These are phyloP conservation scores for Trichophyton rubrum DNA, from an alignment of 2,329 filamentous ascomycete genomes.

Conservation along the genomic window DNA sequence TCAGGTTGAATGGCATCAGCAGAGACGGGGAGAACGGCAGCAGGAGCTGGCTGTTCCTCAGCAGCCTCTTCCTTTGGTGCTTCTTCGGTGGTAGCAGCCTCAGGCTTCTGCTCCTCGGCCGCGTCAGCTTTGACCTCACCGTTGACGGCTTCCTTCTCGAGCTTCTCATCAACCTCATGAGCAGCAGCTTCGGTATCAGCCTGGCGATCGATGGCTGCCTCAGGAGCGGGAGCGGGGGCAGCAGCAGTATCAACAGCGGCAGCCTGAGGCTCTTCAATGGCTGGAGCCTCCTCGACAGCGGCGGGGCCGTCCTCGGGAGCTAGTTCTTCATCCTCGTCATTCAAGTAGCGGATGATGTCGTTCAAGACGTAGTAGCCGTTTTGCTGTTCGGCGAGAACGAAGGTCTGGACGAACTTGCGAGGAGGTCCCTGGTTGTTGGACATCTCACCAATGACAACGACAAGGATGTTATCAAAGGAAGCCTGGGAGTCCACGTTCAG, in stretches of 20 bases:
- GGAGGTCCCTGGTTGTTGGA: slow-evolving; percentile 85
- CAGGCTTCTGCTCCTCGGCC: slow-evolving; percentile 18
- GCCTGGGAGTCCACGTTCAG: slow-evolving; percentile 95
- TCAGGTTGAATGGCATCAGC: slow-evolving; percentile 39
- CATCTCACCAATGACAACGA: slow-evolving; percentile 95
- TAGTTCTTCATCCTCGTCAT: slow-evolving; percentile 55
- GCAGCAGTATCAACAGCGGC: slow-evolving; percentile 25
- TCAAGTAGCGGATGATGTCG: slow-evolving; percentile 91
- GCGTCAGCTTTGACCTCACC: slow-evolving; percentile 25
- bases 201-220: slow-evolving; percentile 19
- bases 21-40: slow-evolving; percentile 10
- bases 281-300: slow-evolving; percentile 24
- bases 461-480: slow-evolving; percentile 85
- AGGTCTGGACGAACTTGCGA: slow-evolving; percentile 95
- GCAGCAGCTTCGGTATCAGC: slow-evolving; percentile 34
- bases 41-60: not conserved
- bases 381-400: slow-evolving; percentile 88
- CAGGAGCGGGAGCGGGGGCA: slow-evolving; percentile 34
- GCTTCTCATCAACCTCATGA: slow-evolving; percentile 57
- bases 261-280: not conserved
- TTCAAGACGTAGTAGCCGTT: slow-evolving; percentile 98
- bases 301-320: slow-evolving; percentile 21
- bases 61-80: slow-evolving; percentile 12
- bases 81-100: slow-evolving; percentile 27
- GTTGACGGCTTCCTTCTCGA: slow-evolving; percentile 50